A percentile compares a stretch with the other conserved stretches of the same genome.
Conservation (phyloP, 2,329 filamentous ascomycete species). For the Aspergillus costaricaensis region DNA sequence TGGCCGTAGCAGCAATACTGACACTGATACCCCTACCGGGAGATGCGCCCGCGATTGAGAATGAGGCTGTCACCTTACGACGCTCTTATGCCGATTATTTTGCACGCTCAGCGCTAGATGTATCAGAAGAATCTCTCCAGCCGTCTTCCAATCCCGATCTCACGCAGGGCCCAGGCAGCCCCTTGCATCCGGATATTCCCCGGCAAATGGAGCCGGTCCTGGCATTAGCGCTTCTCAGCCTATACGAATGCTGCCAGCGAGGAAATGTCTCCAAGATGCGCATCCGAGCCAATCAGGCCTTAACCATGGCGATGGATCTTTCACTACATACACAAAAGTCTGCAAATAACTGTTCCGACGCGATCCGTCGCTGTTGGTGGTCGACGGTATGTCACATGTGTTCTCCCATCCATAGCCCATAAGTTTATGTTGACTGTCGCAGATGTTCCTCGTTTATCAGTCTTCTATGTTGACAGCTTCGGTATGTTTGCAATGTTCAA, state of each 20-base stretch:
- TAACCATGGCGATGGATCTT: conserved; percentile 30
- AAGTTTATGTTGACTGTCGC: neutral
- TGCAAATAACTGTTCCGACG: conserved; percentile 17
- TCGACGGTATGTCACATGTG: conserved; percentile 22
- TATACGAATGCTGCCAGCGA: conserved; percentile 29
- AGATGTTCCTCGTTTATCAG: conserved; percentile 22
- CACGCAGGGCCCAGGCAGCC: neutral
- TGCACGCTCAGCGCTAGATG: neutral
- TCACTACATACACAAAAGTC: conserved; percentile 19
- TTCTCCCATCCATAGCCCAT: too few relatives aligned
- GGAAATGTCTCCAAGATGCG: conserved; percentile 28
- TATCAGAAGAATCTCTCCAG: neutral
- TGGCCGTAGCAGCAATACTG: conserved; percentile 26
- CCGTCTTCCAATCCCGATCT: neutral
- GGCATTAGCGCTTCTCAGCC: conserved; percentile 20
- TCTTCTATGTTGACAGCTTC: conserved; percentile 19
- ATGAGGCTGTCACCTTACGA: conserved; percentile 13
- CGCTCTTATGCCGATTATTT: conserved; percentile 24
- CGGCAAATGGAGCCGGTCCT: conserved; percentile 21
- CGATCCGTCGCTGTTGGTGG: conserved; percentile 29
- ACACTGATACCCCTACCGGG: conserved; percentile 22
- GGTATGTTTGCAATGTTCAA: conserved; percentile 6
- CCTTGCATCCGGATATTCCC: conserved; percentile 19
- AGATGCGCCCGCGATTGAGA: conserved; percentile 1
- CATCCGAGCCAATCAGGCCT: conserved; percentile 25